These are phyloP conservation scores for Rhodotorula toruloides DNA, from an alignment of 768 basidiomycete genomes.

Conservation along the genomic window DNA sequence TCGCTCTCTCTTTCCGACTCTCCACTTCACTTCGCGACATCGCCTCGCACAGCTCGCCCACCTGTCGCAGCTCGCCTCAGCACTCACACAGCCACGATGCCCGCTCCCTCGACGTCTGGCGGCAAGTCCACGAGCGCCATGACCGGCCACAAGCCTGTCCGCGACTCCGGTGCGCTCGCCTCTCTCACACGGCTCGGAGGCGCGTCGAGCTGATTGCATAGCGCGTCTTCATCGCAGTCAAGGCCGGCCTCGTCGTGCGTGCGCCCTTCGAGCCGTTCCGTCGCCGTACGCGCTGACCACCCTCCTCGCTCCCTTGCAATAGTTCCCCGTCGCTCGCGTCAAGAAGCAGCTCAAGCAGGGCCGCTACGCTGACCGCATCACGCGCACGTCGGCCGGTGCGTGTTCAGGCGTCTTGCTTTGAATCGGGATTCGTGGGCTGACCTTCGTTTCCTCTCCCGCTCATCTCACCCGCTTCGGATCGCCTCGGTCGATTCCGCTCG, in stretches of 20 bases:
- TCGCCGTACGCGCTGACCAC: background rate
- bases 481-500: no score
- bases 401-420: no score
- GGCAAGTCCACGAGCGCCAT: background rate
- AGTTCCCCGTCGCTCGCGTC: constrained; percentile 67
- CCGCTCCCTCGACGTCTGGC: background rate
- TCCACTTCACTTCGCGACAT: background rate
- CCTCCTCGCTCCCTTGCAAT: background rate
- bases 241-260: background rate
- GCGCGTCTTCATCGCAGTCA: background rate
- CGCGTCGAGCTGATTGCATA: constrained; percentile 42
- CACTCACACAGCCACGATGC: background rate
- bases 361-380: no score
- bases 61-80: no score
- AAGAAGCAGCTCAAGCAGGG: constrained; percentile 77
- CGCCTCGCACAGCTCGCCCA: no score
- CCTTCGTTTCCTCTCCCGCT: no score
- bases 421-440: no score
- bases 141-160: no score
- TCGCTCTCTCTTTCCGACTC: no score
- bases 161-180: constrained; percentile 50
- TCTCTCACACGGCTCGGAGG: constrained; percentile 70
- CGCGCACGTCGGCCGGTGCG: no score
- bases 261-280: background rate
- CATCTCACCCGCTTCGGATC: no score